Conservation (phyloP, 805 yeast species). For the Kregervanrija fluxuum region DNA sequence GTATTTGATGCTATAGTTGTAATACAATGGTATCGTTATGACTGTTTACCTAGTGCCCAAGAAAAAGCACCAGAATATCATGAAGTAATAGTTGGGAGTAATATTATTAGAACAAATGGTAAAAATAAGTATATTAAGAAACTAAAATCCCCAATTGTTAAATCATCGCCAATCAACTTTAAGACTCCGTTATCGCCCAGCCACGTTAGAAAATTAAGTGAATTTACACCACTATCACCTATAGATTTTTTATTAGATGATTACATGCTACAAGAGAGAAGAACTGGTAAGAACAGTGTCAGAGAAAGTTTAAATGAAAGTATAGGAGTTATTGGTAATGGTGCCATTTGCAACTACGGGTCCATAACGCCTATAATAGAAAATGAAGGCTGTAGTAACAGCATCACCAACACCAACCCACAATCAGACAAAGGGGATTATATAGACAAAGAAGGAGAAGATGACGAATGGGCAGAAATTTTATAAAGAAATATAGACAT, state of each 20-base stretch:
- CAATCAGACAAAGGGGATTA: too few species aligned
- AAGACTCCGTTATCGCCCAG: slow-evolving; percentile 23
- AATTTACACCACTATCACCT: slow-evolving; percentile 30
- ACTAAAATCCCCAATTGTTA: slow-evolving; percentile 2
- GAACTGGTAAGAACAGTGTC: too few species aligned
- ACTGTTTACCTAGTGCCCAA: slow-evolving; percentile 6
- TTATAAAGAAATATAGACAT: too few species aligned
- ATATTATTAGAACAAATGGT: neutral
- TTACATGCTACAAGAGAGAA: slow-evolving; percentile 9
- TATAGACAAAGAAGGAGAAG: too few species aligned
- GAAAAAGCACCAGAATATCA: neutral
- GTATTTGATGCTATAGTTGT: slow-evolving; percentile 38
- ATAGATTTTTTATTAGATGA: slow-evolving; percentile 29
- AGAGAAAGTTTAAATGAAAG: too few species aligned
- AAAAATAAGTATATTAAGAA: neutral
- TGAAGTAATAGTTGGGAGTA: slow-evolving; percentile 2
- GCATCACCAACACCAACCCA: too few species aligned
- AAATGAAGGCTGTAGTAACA: too few species aligned
- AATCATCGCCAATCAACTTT: slow-evolving; percentile 16
- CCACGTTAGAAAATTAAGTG: slow-evolving; percentile 26
- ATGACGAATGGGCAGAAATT: too few species aligned
- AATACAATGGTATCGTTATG: slow-evolving; percentile 34
- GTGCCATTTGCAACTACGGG: too few species aligned
- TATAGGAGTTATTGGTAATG: too few species aligned
- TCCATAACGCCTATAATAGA: too few species aligned